Conservation (phyloP, 306 rosid species). For the Vigna reflexopilosa region DNA sequence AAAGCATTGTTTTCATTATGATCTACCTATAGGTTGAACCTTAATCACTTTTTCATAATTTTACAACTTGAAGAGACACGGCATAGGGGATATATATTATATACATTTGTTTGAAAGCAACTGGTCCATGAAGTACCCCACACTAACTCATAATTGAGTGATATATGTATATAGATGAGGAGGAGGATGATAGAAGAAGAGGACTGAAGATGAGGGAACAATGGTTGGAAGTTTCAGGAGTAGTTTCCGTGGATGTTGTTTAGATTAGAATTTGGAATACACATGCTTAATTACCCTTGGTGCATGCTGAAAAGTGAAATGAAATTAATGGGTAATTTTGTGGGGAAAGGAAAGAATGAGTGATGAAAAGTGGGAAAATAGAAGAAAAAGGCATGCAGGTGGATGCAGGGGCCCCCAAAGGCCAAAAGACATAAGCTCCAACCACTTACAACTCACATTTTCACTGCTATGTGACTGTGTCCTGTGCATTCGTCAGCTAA, state of each 20-base stretch:
- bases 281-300: not conserved
- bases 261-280: not conserved
- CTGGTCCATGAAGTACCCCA: constrained; percentile 1
- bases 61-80: not conserved
- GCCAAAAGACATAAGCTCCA: constrained; percentile 11
- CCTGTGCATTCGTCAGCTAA: constrained; percentile 41
- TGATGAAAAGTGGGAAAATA: constrained; percentile 20
- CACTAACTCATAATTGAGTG: not conserved
- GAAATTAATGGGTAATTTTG: constrained; percentile 30
- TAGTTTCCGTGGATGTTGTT: not conserved
- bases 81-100: not conserved
- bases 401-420: not conserved
- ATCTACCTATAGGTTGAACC: not conserved
- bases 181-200: no score
- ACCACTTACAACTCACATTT: constrained; percentile 33
- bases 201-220: not conserved
- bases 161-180: no score
- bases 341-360: constrained; percentile 40
- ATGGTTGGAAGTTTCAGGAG: not conserved
- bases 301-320: constrained; percentile 22
- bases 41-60: not conserved
- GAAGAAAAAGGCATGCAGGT: constrained; percentile 21
- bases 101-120: not conserved
- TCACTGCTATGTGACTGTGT: not conserved
- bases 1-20: not conserved